These are phyloP conservation scores for Epichloe festucae DNA, from an alignment of 2,329 filamentous ascomycete genomes.

Conservation along the genomic window DNA sequence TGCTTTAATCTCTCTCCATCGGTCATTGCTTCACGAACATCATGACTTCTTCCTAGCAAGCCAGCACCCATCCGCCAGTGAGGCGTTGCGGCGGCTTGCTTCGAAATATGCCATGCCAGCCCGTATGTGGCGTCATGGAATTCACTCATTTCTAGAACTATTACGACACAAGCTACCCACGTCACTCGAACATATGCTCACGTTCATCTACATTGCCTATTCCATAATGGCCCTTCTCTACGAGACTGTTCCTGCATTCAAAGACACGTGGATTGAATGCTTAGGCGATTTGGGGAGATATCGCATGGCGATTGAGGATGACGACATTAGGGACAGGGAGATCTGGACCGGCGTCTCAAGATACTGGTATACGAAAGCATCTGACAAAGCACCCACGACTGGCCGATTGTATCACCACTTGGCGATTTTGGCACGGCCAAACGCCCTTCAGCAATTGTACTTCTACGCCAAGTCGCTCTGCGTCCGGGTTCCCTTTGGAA, in stretches of 20 bases:
- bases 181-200: slow-evolving; percentile 78
- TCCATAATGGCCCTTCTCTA: slow-evolving; percentile 79
- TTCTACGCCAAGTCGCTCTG: slow-evolving; percentile 61
- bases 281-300: slow-evolving; percentile 77
- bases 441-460: slow-evolving; percentile 57
- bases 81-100: slow-evolving; percentile 53
- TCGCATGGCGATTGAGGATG: slow-evolving; percentile 80
- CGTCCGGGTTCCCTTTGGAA: slow-evolving; percentile 51
- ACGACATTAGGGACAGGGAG: slow-evolving; percentile 61
- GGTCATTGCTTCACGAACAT: slow-evolving; percentile 69
- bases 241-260: slow-evolving; percentile 72
- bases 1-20: slow-evolving; percentile 67
- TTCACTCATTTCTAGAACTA: slow-evolving; percentile 72
- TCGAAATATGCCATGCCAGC: slow-evolving; percentile 84
- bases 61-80: slow-evolving; percentile 69
- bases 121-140: slow-evolving; percentile 87
- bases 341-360: slow-evolving; percentile 70
- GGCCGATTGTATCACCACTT: slow-evolving; percentile 82
- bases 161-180: slow-evolving; percentile 60
- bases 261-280: slow-evolving; percentile 89
- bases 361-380: slow-evolving; percentile 76
- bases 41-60: slow-evolving; percentile 79
- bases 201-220: slow-evolving; percentile 81
- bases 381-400: slow-evolving; percentile 59
- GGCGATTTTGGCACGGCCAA: slow-evolving; percentile 61